Conservation (phyloP, 805 yeast genomes). For the Suhomyces sp. region DNA sequence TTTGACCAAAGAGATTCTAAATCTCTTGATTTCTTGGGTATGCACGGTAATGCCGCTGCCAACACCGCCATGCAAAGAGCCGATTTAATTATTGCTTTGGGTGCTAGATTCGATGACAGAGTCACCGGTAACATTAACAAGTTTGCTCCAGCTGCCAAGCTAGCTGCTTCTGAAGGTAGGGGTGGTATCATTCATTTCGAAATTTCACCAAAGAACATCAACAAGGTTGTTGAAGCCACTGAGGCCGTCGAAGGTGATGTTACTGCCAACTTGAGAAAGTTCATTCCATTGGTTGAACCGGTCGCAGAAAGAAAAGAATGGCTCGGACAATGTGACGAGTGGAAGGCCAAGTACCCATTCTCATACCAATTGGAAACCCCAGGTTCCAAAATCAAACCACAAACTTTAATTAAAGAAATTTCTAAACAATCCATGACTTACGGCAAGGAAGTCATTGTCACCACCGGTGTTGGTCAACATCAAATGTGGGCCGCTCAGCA, state of each 20-base stretch:
- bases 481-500: conserved; percentile 99
- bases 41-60: conserved; percentile 97
- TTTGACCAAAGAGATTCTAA: conserved; percentile 90
- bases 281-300: conserved; percentile 67
- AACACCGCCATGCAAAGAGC: conserved; percentile 92
- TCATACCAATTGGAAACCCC: conserved; percentile 78
- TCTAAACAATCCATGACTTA: conserved; percentile 65
- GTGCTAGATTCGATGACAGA: conserved; percentile 98
- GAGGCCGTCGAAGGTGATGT: conserved; percentile 98
- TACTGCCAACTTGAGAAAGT: conserved; percentile 65
- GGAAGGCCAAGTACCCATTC: conserved; percentile 89
- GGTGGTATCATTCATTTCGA: conserved; percentile 98
- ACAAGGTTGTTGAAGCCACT: conserved; percentile 94
- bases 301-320: conserved; percentile 75
- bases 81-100: conserved; percentile 89
- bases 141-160: conserved; percentile 91
- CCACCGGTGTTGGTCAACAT: conserved; percentile 99
- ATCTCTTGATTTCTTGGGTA: conserved; percentile 94
- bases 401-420: conserved; percentile 80
- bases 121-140: conserved; percentile 83
- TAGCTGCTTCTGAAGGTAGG: conserved; percentile 81
- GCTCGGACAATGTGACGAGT: conserved; percentile 68
- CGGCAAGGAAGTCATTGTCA: conserved; percentile 75
- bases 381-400: conserved; percentile 84
- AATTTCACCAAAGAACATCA: conserved; percentile 93